phyloP scores from a whole-genome alignment of 2,329 filamentous ascomycete species.

The Endoconidiophora laricicola region DNA sequence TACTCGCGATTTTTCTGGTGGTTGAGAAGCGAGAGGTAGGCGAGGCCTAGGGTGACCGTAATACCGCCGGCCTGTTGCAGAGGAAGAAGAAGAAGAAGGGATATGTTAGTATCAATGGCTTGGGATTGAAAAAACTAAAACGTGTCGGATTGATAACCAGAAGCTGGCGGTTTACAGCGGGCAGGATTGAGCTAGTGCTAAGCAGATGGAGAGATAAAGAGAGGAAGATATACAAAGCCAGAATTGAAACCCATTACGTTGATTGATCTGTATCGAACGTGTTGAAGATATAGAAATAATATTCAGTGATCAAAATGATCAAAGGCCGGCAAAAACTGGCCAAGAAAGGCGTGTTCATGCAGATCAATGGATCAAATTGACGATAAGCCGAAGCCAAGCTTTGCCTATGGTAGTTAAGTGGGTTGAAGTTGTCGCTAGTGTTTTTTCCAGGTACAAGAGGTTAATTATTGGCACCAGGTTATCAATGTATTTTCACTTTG shows the following conservation, averaged over 20 bases:
- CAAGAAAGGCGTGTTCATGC: too few species aligned
- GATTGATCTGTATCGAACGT: neutral
- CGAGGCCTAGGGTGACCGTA: constrained; percentile 54
- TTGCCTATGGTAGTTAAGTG: too few species aligned
- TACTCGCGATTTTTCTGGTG: constrained; percentile 51
- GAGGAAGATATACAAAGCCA: constrained; percentile 48
- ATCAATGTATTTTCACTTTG: too few species aligned
- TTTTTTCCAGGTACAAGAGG: too few species aligned
- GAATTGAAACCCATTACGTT: constrained; percentile 52
- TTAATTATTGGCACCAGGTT: too few species aligned
- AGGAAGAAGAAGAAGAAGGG: neutral
- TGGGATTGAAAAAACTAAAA: neutral
- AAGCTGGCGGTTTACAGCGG: neutral
- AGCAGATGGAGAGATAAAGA: neutral
- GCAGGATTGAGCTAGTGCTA: neutral
- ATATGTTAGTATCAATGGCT: neutral
- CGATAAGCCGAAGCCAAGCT: too few species aligned
- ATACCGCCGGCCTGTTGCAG: constrained; percentile 50
- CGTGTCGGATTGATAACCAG: neutral
- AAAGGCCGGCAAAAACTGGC: too few species aligned
- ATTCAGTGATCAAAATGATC: too few species aligned
- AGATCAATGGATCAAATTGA: too few species aligned
- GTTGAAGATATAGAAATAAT: neutral
- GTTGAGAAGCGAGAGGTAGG: constrained; percentile 54
- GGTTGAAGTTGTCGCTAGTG: too few species aligned